Conservation (phyloP, 768 basidiomycete species). For the Psilocybe cubensis region DNA sequence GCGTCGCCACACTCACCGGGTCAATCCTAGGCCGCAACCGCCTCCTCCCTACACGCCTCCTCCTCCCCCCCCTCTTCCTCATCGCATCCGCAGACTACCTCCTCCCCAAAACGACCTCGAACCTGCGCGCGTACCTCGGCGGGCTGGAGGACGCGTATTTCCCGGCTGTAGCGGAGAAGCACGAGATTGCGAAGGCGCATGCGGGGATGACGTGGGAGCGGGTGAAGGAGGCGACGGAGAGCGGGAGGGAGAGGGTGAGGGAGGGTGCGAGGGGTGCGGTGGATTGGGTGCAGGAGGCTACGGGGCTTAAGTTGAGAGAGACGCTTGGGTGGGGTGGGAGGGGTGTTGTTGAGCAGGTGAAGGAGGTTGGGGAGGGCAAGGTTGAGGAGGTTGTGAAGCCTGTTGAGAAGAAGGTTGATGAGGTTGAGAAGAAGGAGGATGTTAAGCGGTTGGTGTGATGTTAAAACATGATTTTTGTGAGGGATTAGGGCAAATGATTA, state of each 20-base stretch:
- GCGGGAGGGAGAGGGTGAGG: conserved; percentile 47
- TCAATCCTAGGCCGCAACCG: conserved; percentile 87
- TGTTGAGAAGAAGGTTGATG: conserved; percentile 21
- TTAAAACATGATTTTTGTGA: background rate
- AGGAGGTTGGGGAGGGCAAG: conserved; percentile 18
- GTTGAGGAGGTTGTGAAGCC: conserved; percentile 29
- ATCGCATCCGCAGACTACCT: conserved; percentile 76
- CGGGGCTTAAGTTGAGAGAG: conserved; percentile 75
- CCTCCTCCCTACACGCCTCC: conserved; percentile 62
- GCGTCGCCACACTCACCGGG: conserved; percentile 85
- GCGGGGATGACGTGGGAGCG: conserved; percentile 60
- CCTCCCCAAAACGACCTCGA: conserved; percentile 80
- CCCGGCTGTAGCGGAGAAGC: conserved; percentile 70
- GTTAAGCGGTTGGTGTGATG: conserved; percentile 8
- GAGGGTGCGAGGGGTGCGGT: conserved; percentile 42
- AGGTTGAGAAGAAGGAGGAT: conserved; percentile 13
- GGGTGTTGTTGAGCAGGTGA: conserved; percentile 9
- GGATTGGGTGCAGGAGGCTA: conserved; percentile 34
- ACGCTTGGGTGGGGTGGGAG: conserved; percentile 36
- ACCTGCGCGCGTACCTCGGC: conserved; percentile 67
- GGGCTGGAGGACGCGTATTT: conserved; percentile 72
- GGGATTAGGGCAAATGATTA: no score
- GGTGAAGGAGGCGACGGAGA: conserved; percentile 52
- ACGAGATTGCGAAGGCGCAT: conserved; percentile 66
- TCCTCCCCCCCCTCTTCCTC: conserved; percentile 79